Percentiles rank a stretch among this genome's conserved stretches.
phyloP scores from a whole-genome alignment of 129 eudicot genomes.

The Saposhnikovia divaricata region DNA sequence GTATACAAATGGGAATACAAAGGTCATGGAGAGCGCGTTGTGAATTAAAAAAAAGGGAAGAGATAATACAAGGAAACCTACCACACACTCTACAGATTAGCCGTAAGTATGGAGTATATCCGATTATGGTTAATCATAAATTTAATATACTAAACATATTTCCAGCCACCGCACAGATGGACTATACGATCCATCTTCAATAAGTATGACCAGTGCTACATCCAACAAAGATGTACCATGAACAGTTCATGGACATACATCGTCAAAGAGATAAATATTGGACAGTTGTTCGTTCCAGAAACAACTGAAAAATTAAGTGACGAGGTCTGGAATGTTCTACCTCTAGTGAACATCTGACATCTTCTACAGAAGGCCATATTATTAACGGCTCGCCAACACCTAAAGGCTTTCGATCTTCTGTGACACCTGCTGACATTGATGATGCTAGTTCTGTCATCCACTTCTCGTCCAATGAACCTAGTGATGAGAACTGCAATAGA shows the following conservation, averaged over 20 bases:
- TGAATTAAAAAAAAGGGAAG: background rate
- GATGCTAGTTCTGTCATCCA: constrained; percentile 89
- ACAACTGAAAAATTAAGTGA: background rate
- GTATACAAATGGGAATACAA: background rate
- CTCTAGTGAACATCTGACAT: constrained; percentile 95
- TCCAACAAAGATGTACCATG: background rate
- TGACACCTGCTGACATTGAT: constrained; percentile 81
- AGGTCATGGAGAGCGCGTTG: background rate
- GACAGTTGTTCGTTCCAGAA: background rate
- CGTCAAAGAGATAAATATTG: background rate
- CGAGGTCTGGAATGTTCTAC: constrained; percentile 22
- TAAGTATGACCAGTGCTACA: background rate
- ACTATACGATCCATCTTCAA: background rate
- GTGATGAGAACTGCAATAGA: constrained; percentile 66
- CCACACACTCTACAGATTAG: background rate
- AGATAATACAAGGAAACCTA: background rate
- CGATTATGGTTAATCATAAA: background rate
- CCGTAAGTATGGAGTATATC: background rate
- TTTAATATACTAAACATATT: background rate
- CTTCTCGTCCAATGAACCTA: constrained; percentile 98
- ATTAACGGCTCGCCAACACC: constrained; percentile 83
- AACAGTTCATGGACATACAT: background rate
- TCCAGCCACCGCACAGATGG: background rate
- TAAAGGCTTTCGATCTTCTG: constrained; percentile 74
- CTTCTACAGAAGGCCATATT: constrained; percentile 94